These are phyloP conservation scores for Xylariaceae sp. DNA, from an alignment of 2,329 filamentous ascomycete genomes.

Conservation along the genomic window DNA sequence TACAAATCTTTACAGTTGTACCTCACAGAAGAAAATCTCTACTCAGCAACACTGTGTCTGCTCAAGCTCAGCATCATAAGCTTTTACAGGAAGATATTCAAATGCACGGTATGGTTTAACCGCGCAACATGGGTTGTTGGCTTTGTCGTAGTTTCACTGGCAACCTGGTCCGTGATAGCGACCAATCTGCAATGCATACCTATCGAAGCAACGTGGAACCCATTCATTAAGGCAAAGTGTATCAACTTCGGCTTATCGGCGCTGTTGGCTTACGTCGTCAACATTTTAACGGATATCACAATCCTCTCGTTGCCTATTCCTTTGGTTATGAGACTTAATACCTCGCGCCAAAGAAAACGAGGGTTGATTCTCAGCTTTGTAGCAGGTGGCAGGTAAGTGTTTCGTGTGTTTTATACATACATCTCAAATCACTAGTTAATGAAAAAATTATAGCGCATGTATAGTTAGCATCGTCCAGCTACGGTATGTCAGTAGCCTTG, in stretches of 20 bases:
- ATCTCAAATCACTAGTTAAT: background rate
- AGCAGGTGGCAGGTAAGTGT: constrained; percentile 18
- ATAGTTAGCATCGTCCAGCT: constrained; percentile 29
- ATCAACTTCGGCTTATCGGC: constrained; percentile 20
- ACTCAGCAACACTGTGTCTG: background rate
- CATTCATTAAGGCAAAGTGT: constrained; percentile 6
- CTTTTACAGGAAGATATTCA: constrained; percentile 1
- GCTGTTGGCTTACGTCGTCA: constrained; percentile 19
- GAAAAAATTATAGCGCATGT: constrained; percentile 12
- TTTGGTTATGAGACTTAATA: constrained; percentile 18
- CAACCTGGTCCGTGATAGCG: too few species aligned
- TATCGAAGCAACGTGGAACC: constrained; percentile 24
- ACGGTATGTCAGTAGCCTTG: constrained; percentile 19
- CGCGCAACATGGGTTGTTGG: background rate
- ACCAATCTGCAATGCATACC: constrained; percentile 30
- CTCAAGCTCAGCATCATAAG: constrained; percentile 10
- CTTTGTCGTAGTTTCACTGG: background rate
- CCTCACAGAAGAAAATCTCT: background rate
- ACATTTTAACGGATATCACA: constrained; percentile 23
- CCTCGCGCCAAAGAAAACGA: constrained; percentile 10
- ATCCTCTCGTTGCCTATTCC: constrained; percentile 26
- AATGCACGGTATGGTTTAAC: background rate
- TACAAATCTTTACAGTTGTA: background rate
- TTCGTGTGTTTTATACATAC: background rate
- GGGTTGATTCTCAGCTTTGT: constrained; percentile 23